Conservation (phyloP, 495 filamentous ascomycete genomes). For the Penicillium subrubescens region DNA sequence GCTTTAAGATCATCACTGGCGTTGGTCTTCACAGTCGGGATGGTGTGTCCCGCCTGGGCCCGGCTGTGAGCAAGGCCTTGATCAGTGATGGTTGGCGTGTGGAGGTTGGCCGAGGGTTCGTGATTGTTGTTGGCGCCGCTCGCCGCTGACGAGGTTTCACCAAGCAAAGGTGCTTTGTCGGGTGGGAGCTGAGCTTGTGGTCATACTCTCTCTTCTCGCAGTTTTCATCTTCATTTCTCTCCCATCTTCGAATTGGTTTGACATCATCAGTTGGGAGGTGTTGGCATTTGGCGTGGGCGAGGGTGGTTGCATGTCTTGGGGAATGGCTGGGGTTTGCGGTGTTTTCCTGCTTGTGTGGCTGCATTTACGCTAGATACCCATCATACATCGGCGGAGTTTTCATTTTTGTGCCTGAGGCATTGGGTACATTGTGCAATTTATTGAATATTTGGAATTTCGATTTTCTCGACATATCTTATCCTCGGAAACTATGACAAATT, state of each 20-base stretch:
- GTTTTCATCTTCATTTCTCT: not conserved
- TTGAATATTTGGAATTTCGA: not conserved
- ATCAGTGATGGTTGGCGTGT: slow-evolving; percentile 81
- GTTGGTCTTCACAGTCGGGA: slow-evolving; percentile 76
- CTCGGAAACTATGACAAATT: not conserved
- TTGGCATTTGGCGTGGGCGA: not conserved
- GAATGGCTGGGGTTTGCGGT: not conserved
- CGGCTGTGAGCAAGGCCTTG: slow-evolving; percentile 78
- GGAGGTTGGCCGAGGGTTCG: slow-evolving; percentile 64
- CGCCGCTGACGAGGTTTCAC: slow-evolving; percentile 15
- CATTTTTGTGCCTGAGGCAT: not conserved
- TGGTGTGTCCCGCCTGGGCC: slow-evolving; percentile 72
- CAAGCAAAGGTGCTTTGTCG: not conserved
- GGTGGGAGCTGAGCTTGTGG: not conserved
- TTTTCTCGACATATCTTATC: not conserved
- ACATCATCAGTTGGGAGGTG: not conserved
- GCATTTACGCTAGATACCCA: slow-evolving; percentile 9
- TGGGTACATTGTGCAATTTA: not conserved
- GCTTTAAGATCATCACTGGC: slow-evolving; percentile 79
- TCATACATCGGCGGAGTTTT: slow-evolving; percentile 11
- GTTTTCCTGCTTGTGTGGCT: slow-evolving; percentile 1
- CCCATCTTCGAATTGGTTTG: not conserved
- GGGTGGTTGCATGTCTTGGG: not conserved
- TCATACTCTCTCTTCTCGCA: not conserved
- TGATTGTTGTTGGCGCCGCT: slow-evolving; percentile 62